phyloP scores from a whole-genome alignment of 2,329 filamentous ascomycete genomes.

The Anisogramma anomala region DNA sequence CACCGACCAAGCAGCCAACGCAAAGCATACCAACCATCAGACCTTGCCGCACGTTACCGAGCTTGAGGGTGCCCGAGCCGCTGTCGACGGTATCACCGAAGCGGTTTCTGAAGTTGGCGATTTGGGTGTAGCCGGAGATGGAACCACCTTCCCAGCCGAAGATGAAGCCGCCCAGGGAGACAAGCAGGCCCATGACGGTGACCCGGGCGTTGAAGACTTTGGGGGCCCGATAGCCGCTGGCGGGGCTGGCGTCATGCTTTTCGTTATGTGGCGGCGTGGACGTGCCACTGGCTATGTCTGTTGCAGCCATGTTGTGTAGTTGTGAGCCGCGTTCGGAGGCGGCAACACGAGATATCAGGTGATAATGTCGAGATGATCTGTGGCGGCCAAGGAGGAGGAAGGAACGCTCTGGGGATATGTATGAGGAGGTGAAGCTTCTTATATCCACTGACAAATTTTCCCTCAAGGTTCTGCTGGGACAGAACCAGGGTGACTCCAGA shows the following conservation, averaged over 20 bases:
- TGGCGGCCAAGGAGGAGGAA: too few relatives aligned
- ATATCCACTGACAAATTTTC: constrained; percentile 10
- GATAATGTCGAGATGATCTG: neutral
- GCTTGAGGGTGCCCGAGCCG: constrained; percentile 1
- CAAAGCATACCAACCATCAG: constrained; percentile 14
- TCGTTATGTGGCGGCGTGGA: constrained; percentile 12
- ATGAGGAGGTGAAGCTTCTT: constrained; percentile 6
- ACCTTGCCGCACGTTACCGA: constrained; percentile 13
- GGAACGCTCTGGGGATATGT: too few relatives aligned
- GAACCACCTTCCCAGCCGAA: constrained; percentile 15
- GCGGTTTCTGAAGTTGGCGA: constrained; percentile 11
- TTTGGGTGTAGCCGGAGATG: constrained; percentile 14
- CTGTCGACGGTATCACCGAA: constrained; percentile 6
- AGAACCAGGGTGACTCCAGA: constrained; percentile 14
- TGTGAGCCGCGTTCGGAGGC: constrained; percentile 3
- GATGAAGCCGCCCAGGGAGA: constrained; percentile 15
- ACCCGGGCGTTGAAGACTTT: constrained; percentile 13
- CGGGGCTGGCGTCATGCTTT: constrained; percentile 2
- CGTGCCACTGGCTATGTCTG: constrained; percentile 10
- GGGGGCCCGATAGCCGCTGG: constrained; percentile 11
- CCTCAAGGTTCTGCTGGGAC: constrained; percentile 10
- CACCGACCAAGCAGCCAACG: constrained; percentile 28
- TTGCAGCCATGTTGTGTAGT: constrained; percentile 7
- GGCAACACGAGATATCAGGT: neutral
- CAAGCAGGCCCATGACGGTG: constrained; percentile 12